Conservation (phyloP, 2,329 filamentous ascomycete species). For the Lachnellula suecica region DNA sequence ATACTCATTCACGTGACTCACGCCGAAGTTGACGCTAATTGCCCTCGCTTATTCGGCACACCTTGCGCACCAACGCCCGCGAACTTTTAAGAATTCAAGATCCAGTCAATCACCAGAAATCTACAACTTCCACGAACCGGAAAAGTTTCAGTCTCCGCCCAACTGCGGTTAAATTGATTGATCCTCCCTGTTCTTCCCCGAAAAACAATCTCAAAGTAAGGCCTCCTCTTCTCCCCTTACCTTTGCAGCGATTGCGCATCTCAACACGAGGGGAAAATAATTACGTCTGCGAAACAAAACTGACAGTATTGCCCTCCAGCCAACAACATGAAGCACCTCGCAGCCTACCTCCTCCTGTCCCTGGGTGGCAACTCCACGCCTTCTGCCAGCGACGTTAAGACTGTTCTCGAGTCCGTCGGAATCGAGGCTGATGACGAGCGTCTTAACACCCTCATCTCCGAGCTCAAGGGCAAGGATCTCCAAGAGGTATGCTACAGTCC, state of each 20-base stretch:
- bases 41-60: background rate
- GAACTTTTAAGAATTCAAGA: conserved; percentile 9
- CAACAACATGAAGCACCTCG: conserved; percentile 98
- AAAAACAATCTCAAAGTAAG: conserved; percentile 28
- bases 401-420: conserved; percentile 87
- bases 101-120: conserved; percentile 4
- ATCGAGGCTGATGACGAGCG: conserved; percentile 91
- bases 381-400: conserved; percentile 82
- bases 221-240: conserved; percentile 1
- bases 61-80: conserved; percentile 6
- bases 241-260: too few relatives aligned
- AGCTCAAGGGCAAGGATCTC: conserved; percentile 92
- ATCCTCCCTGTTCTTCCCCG: conserved; percentile 73
- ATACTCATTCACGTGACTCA: background rate
- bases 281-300: conserved; percentile 9
- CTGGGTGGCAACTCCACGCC: conserved; percentile 91
- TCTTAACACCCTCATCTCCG: conserved; percentile 80
- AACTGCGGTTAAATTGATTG: conserved; percentile 99
- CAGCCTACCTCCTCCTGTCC: conserved; percentile 95
- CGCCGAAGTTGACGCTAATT: background rate
- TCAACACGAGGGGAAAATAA: conserved; percentile 2
- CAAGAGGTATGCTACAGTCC: conserved; percentile 66
- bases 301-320: conserved; percentile 36
- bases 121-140: conserved; percentile 55
- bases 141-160: conserved; percentile 99